Conservation (phyloP, 108 stramenopile genomes). For the Chaetoceros tenuissimus region DNA sequence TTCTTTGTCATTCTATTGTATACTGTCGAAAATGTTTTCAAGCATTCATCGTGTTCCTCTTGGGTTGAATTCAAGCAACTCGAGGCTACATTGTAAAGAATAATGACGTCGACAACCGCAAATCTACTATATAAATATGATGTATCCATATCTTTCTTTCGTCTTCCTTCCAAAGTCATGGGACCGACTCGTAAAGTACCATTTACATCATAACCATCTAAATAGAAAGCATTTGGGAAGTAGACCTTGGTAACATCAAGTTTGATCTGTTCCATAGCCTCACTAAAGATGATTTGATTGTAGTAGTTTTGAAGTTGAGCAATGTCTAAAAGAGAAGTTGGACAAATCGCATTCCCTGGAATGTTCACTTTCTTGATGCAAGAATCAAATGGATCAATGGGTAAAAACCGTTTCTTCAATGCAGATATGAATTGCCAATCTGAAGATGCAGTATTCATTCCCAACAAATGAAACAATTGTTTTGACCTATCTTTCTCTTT, state of each 20-base stretch:
- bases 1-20: no score
- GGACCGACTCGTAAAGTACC: conserved; percentile 12
- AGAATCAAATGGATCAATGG: not conserved
- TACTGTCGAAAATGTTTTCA: no score
- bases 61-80: no score
- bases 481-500: not conserved
- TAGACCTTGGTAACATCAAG: not conserved
- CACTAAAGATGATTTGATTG: conserved; percentile 6
- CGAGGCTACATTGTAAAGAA: no score
- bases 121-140: no score
- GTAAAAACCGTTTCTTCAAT: conserved; percentile 5
- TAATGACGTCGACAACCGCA: no score
- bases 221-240: conserved; percentile 7
- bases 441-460: conserved; percentile 6
- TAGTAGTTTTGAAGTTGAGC: conserved; percentile 11
- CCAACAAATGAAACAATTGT: conserved; percentile 1
- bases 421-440: conserved; percentile 4
- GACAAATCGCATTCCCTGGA: conserved; percentile 10
- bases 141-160: no score
- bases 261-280: conserved; percentile 2
- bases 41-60: no score
- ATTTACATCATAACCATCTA: conserved; percentile 10
- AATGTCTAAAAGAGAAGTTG: conserved; percentile 9
- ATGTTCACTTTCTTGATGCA: conserved; percentile 9
- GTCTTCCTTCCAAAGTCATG: conserved; percentile 1